phyloP scores from a whole-genome alignment of 345 rosid genomes.

The Leavenworthia alabamica region DNA sequence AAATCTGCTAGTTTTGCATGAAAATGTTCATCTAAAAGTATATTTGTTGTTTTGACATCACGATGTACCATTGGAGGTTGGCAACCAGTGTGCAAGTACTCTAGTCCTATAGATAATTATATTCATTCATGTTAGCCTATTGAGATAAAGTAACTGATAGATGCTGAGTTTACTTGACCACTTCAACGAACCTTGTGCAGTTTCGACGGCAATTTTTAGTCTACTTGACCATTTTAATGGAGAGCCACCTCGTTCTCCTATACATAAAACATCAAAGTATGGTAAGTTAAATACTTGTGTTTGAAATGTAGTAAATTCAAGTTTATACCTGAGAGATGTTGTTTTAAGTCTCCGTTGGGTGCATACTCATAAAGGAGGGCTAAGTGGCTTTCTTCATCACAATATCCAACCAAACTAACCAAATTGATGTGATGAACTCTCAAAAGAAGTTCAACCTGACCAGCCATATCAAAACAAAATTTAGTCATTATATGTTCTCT shows the following conservation, averaged over 20 bases:
- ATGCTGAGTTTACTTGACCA: no score
- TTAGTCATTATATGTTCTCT: no score
- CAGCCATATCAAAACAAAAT: not conserved
- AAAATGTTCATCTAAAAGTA: constrained; percentile 27
- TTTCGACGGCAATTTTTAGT: constrained; percentile 32
- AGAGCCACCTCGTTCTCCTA: not conserved
- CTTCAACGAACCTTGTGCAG: constrained; percentile 35
- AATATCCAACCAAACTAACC: constrained; percentile 29
- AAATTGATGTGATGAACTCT: constrained; percentile 34
- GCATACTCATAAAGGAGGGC: constrained; percentile 36
- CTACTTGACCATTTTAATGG: constrained; percentile 34
- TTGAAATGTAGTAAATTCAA: no score
- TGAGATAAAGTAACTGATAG: no score
- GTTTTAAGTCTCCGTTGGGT: constrained; percentile 13
- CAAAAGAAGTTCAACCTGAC: constrained; percentile 18
- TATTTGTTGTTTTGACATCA: constrained; percentile 38
- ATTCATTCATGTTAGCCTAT: no score
- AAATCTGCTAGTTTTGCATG: constrained; percentile 40
- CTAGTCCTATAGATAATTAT: no score
- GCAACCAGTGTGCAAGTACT: constrained; percentile 38
- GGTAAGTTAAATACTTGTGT: no score
- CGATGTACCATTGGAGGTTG: constrained; percentile 36
- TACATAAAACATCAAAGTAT: no score
- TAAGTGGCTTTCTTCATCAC: constrained; percentile 14
- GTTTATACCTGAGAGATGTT: not conserved